Evolutionary conservation across 768 basidiomycete genomes (phyloP).

Genomic region (Rhodosporidiobolus sp.): DNA sequence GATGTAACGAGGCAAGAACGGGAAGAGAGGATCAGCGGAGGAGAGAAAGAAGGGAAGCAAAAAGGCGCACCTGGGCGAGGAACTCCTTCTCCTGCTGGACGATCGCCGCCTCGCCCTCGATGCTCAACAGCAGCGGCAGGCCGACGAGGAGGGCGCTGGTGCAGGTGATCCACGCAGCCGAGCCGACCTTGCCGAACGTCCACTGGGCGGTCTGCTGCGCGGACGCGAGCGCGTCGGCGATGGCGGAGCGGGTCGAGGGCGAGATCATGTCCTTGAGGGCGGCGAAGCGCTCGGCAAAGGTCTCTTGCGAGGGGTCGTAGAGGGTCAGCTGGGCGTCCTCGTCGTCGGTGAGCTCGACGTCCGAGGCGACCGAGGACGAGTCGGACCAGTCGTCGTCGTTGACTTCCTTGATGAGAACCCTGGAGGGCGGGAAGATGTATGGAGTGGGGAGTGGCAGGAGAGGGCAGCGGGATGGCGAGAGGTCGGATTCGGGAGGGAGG

Average conservation of each 20-base stretch:
- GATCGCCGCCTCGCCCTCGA: slow-evolving; percentile 95
- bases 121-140: slow-evolving; percentile 81
- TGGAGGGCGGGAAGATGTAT: background rate
- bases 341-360: slow-evolving; percentile 56
- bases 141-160: slow-evolving; percentile 91
- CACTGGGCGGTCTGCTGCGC: slow-evolving; percentile 66
- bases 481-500: no score
- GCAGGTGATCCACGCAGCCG: slow-evolving; percentile 89
- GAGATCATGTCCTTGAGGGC: slow-evolving; percentile 96
- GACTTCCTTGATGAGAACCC: slow-evolving; percentile 52
- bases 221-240: slow-evolving; percentile 61
- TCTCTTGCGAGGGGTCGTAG: slow-evolving; percentile 60
- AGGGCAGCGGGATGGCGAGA: no score
- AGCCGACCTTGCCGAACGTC: slow-evolving; percentile 71
- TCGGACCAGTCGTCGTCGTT: slow-evolving; percentile 60
- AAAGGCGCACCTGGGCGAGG: slow-evolving; percentile 24
- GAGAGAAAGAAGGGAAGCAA: background rate
- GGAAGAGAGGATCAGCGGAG: background rate
- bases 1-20: background rate
- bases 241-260: slow-evolving; percentile 76
- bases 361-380: slow-evolving; percentile 71
- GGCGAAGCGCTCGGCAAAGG: slow-evolving; percentile 76
- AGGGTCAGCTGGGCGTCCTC: slow-evolving; percentile 48
- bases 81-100: slow-evolving; percentile 86
- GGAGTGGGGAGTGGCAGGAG: no score